Percentiles rank a stretch among this genome's conserved stretches.
phyloP scores from a whole-genome alignment of 345 rosid genomes.

The Gossypium stocksii region DNA sequence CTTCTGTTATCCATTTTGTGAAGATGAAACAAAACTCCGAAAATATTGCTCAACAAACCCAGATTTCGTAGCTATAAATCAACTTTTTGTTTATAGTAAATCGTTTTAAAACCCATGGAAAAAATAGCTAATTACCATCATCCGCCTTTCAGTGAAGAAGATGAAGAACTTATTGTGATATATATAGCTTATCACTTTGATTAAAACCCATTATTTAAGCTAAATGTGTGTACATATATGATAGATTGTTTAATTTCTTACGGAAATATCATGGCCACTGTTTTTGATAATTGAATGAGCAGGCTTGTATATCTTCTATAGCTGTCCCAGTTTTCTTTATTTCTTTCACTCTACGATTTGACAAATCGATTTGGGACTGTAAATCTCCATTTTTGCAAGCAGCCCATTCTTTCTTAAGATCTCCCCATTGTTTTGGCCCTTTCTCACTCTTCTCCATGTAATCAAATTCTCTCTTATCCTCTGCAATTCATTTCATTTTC shows the following conservation, averaged over 20 bases:
- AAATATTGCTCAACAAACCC: too few species aligned
- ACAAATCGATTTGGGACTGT: not conserved
- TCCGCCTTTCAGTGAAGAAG: too few species aligned
- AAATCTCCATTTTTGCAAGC: not conserved
- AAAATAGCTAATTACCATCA: too few species aligned
- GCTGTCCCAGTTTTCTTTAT: not conserved
- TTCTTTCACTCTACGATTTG: not conserved
- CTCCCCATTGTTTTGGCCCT: not conserved
- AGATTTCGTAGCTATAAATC: too few species aligned
- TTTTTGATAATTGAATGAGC: not conserved
- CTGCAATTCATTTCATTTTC: not conserved
- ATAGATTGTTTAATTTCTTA: not conserved
- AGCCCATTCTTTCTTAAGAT: not conserved
- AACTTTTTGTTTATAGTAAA: too few species aligned
- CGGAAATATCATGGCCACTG: not conserved
- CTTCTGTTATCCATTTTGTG: too few species aligned
- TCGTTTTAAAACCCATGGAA: too few species aligned
- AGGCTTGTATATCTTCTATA: not conserved
- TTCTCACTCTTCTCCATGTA: not conserved
- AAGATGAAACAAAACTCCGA: too few species aligned
- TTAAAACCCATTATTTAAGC: too few species aligned
- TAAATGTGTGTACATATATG: too few species aligned
- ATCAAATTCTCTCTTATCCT: not conserved
- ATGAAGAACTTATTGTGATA: too few species aligned
- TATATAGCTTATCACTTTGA: too few species aligned